Evolutionary conservation across 2,329 filamentous ascomycete species (phyloP).

Genomic region (Aureobasidium namibiae): DNA sequence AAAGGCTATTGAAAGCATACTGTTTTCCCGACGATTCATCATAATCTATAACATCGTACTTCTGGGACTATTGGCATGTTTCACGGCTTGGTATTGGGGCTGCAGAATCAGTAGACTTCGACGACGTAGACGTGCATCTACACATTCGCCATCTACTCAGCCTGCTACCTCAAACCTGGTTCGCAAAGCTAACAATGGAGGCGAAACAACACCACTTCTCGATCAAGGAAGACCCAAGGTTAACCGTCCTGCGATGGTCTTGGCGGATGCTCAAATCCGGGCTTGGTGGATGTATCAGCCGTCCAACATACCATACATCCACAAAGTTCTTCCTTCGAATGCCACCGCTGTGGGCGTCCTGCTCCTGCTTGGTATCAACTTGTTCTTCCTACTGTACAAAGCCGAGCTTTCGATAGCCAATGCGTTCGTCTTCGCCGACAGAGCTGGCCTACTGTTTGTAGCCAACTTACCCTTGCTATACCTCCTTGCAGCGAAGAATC

Average conservation of each 20-base stretch:
- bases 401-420: conserved; percentile 41
- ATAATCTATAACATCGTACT: conserved; percentile 34
- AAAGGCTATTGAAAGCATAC: conserved; percentile 28
- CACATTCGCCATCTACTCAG: not conserved
- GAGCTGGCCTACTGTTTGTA: conserved; percentile 46
- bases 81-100: conserved; percentile 31
- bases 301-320: conserved; percentile 46
- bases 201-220: conserved; percentile 29
- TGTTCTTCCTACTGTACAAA: conserved; percentile 50
- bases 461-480: conserved; percentile 50
- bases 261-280: conserved; percentile 10
- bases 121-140: conserved; percentile 11
- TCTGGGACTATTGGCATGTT: conserved; percentile 28
- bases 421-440: conserved; percentile 52
- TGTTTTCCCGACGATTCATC: conserved; percentile 31
- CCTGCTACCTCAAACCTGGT: not conserved
- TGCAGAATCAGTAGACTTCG: conserved; percentile 21
- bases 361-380: conserved; percentile 45
- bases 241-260: not conserved
- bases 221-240: conserved; percentile 10
- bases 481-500: conserved; percentile 58
- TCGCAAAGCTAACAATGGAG: conserved; percentile 1
- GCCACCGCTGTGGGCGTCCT: conserved; percentile 45
- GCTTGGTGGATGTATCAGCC: conserved; percentile 49
- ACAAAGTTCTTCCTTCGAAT: conserved; percentile 51